Evolutionary conservation across 768 basidiomycete genomes (phyloP), one percentile per base, ranked within the genome.

Genomic region (Russula lepida): DNA sequence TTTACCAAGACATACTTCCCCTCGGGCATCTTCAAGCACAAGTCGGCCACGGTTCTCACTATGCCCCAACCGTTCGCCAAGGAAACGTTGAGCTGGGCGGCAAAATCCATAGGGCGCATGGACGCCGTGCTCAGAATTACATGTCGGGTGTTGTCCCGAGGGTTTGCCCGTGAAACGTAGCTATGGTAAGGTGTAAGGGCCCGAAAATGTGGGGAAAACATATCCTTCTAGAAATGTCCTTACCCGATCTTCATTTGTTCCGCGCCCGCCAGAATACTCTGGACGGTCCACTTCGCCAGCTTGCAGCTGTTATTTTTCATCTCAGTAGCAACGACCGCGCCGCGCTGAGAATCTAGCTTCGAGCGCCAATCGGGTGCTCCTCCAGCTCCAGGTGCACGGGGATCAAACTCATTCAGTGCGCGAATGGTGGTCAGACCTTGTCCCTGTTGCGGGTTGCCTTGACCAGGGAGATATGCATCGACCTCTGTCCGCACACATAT

Each of bases 261-360:
- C 23, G 94, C 95, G 47, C 97, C 97, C 47, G 97, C 93, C 37
- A 99, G 78, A 41, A 98, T 80, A 70, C 89, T 89, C 77, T 98
- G 94, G 19, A 98, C 91, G 0, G 95, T 87, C 94, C 95, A 99
- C 69, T 95, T 89, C 21, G 95, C 94, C 30, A 99, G 81, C 74
- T 99, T 99, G 77, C 88, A 94, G 68, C 88, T 91, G 77, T 99
- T 99, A 75, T 99, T 99, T 79, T 98, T 99, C 97, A 98, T 98
- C 79, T 99, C 97, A 27, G 92, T 95, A 37, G 97, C 93, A 62
- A 98, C 94, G 46, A 99, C 95, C 2, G 97, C 97, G 64, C 97
- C 97, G 48, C 94, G 84, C 74, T 98, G 94, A 5, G 89, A 86
- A 74, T 99, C 97, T 46, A 99, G 77, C 75, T 95, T 95, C n/a